Conservation (phyloP, 1,284 basidiomycete species). For the Melanopsichium pennsylvanicum region DNA sequence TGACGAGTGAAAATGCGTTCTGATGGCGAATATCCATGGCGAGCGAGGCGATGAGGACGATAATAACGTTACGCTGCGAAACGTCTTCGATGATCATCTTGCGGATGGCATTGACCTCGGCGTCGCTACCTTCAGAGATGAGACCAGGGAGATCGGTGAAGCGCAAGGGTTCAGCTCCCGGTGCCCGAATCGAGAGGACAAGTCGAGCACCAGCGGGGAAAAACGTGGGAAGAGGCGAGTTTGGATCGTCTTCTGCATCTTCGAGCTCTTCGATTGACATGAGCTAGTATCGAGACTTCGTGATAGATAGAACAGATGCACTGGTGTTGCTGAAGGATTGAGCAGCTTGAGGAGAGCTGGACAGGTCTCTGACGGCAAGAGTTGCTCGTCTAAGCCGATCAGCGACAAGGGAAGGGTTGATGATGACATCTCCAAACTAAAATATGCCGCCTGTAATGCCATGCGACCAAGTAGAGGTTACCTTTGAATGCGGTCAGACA, state of each 20-base stretch:
- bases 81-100: constrained; percentile 22
- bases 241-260: constrained; percentile 13
- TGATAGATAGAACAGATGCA: background rate
- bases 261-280: constrained; percentile 11
- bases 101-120: constrained; percentile 9
- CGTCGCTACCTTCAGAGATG: constrained; percentile 3
- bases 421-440: constrained; percentile 12
- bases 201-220: constrained; percentile 15
- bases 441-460: background rate
- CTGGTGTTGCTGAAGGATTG: background rate
- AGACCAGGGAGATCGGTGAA: constrained; percentile 31
- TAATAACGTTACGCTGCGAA: constrained; percentile 5
- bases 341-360: background rate
- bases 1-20: constrained; percentile 8
- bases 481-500: background rate
- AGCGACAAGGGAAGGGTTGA: constrained; percentile 11
- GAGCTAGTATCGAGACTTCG: background rate
- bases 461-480: background rate
- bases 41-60: constrained; percentile 15
- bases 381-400: constrained; percentile 24
- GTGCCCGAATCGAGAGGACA: constrained; percentile 2
- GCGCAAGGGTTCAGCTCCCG: constrained; percentile 14
- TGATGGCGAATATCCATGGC: constrained; percentile 16
- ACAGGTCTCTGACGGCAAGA: constrained; percentile 9
- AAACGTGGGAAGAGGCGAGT: constrained; percentile 6